A percentile compares a stretch with the other conserved stretches of the same genome.
Conservation (phyloP, 305 asterid species). For the Plantago lanceolata region DNA sequence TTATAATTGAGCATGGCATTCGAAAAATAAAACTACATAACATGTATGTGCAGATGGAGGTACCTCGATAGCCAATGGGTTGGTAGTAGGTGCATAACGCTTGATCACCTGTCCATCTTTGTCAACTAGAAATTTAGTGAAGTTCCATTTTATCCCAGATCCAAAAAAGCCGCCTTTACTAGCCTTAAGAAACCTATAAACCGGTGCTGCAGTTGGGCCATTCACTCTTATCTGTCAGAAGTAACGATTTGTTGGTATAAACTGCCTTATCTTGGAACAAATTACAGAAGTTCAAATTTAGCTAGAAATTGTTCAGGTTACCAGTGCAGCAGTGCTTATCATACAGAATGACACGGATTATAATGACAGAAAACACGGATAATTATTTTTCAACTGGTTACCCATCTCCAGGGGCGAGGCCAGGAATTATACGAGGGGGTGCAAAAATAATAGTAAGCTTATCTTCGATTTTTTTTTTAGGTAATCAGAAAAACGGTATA, state of each 20-base stretch:
- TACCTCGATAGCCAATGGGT: constrained; percentile 78
- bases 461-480: too few species aligned
- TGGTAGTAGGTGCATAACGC: constrained; percentile 67
- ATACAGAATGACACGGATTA: neutral
- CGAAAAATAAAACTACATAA: neutral
- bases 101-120: constrained; percentile 64
- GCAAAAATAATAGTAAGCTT: too few species aligned
- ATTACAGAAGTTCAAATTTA: constrained; percentile 3
- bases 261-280: neutral
- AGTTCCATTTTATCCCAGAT: constrained; percentile 86
- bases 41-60: constrained; percentile 13
- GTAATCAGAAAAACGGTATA: too few species aligned
- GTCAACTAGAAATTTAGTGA: constrained; percentile 85
- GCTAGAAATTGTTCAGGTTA: constrained; percentile 9
- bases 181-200: constrained; percentile 74
- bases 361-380: too few species aligned
- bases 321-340: neutral
- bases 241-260: constrained; percentile 6
- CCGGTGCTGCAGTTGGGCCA: constrained; percentile 63
- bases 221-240: constrained; percentile 60
- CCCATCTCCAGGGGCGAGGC: too few species aligned
- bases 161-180: constrained; percentile 60
- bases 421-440: too few species aligned
- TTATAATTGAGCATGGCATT: neutral
- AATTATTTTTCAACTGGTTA: too few species aligned